phyloP scores from a whole-genome alignment of 78 protist species.

The Dictyostelium citrinum region DNA sequence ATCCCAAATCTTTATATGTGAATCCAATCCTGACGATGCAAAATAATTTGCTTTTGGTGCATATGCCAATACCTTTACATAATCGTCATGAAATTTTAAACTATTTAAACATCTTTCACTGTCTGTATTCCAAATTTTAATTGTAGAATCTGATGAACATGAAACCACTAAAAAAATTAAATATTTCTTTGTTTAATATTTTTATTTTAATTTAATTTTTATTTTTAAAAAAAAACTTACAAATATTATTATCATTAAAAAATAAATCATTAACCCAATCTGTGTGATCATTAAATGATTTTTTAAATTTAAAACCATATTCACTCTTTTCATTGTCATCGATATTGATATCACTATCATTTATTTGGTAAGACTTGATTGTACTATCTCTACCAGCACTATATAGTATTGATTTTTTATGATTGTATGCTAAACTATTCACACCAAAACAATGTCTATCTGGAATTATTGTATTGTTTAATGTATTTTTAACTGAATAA shows the following conservation, averaged over 20 bases:
- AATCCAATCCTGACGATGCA: conserved; percentile 73
- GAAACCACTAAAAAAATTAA: conserved; percentile 28
- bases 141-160: conserved; percentile 69
- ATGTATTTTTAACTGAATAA: conserved; percentile 13
- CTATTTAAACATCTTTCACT: conserved; percentile 10
- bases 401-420: background rate
- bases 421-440: conserved; percentile 14
- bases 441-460: conserved; percentile 74
- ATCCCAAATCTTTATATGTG: conserved; percentile 68
- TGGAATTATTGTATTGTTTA: background rate
- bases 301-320: background rate
- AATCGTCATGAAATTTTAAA: conserved; percentile 51
- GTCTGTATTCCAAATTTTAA: conserved; percentile 45
- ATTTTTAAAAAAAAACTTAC: conserved; percentile 26
- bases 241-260: background rate
- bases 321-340: background rate
- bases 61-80: conserved; percentile 67
- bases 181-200: too few species aligned
- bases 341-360: background rate
- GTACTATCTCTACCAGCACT: conserved; percentile 65
- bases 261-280: conserved; percentile 77
- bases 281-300: conserved; percentile 41
- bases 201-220: background rate
- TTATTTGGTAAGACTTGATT: background rate
- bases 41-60: conserved; percentile 18